These are phyloP conservation scores for Cercophora samala DNA, from an alignment of 495 filamentous ascomycete genomes.

Conservation along the genomic window DNA sequence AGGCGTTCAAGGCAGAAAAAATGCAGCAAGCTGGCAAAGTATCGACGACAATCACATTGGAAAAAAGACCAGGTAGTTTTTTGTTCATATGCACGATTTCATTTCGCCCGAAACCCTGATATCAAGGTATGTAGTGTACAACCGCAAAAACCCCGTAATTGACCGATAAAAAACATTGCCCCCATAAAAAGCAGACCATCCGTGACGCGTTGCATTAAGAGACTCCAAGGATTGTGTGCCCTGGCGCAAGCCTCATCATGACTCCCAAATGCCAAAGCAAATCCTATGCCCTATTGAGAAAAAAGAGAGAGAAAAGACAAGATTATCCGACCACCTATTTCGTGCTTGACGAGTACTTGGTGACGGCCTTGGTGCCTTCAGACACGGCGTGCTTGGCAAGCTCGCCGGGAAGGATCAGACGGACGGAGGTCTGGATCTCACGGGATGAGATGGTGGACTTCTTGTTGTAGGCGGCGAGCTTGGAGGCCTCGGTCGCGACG, in stretches of 20 bases:
- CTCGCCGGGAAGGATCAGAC: conserved; percentile 96
- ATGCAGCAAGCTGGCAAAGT: no score
- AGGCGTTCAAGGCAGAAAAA: no score
- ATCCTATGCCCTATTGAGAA: conserved; percentile 49
- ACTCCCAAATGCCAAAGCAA: conserved; percentile 55
- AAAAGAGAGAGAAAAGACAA: conserved; percentile 43
- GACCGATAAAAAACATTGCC: conserved; percentile 68
- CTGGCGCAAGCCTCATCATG: conserved; percentile 59
- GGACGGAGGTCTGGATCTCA: conserved; percentile 99
- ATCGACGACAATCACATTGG: no score
- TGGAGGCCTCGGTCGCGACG: conserved; percentile 96
- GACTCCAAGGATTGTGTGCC: conserved; percentile 62
- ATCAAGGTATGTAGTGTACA: conserved; percentile 73
- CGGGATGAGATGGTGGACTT: conserved; percentile 99
- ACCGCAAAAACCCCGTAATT: conserved; percentile 61
- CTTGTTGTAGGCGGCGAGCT: conserved; percentile 99
- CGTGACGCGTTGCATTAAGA: conserved; percentile 80
- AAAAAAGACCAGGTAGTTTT: neutral
- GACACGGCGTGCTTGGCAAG: conserved; percentile 99
- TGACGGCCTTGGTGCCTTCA: conserved; percentile 99
- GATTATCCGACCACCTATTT: conserved; percentile 64
- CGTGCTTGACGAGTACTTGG: conserved; percentile 99
- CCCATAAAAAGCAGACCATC: conserved; percentile 76
- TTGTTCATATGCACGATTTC: conserved; percentile 61
- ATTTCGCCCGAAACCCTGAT: conserved; percentile 58